These are phyloP conservation scores for Nicotiana noctiflora DNA, from an alignment of 257 asterid genomes.

Conservation along the genomic window DNA sequence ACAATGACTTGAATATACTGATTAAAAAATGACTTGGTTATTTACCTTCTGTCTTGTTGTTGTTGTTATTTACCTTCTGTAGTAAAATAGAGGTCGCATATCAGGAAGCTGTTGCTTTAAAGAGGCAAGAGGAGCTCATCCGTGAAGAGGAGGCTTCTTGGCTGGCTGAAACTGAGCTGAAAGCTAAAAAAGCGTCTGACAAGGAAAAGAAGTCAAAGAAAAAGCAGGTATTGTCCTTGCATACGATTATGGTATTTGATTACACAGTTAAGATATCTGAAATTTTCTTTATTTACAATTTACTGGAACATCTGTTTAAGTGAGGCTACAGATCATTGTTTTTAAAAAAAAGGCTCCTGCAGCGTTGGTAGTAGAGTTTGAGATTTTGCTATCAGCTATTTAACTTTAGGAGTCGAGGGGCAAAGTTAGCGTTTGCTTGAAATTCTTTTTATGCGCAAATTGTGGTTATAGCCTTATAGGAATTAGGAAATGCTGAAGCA, in stretches of 20 bases:
- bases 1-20: neutral
- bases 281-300: neutral
- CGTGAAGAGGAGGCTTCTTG: slow-evolving; percentile 93
- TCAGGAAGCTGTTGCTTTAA: slow-evolving; percentile 84
- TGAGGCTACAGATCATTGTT: slow-evolving; percentile 1
- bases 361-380: neutral
- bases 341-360: too few relatives aligned
- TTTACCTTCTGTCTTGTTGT: slow-evolving; percentile 13
- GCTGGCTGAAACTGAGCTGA: slow-evolving; percentile 72
- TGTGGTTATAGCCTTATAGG: neutral
- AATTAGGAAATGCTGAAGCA: neutral
- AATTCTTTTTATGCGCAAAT: neutral
- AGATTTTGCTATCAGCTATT: neutral
- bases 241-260: neutral
- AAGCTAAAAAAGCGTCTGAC: slow-evolving; percentile 53
- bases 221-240: slow-evolving; percentile 42
- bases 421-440: neutral
- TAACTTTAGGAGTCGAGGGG: neutral
- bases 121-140: slow-evolving; percentile 92
- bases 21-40: neutral
- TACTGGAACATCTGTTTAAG: neutral
- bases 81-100: slow-evolving; percentile 87
- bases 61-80: slow-evolving; percentile 9
- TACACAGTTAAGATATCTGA: neutral
- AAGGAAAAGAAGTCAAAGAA: slow-evolving; percentile 66